Evolutionary conservation across 306 rosid species (phyloP).

Genomic region (Elaeagnus macrophylla): DNA sequence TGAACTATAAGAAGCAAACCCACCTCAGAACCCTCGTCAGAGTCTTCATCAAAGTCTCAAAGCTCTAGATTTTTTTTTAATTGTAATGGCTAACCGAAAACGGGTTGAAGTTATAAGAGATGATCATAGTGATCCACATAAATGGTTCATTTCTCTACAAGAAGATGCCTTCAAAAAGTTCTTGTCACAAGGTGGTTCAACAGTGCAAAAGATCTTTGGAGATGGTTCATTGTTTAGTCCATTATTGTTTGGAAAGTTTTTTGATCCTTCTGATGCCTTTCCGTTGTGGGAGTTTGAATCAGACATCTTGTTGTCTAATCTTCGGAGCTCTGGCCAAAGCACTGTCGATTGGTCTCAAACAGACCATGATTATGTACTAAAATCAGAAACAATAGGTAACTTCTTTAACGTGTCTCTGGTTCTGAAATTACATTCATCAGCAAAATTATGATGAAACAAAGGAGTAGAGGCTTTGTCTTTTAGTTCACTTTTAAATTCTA

Average conservation of each 20-base stretch:
- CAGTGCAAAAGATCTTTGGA: slow-evolving; percentile 52
- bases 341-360: slow-evolving; percentile 67
- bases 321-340: slow-evolving; percentile 45
- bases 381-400: slow-evolving; percentile 74
- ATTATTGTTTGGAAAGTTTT: slow-evolving; percentile 77
- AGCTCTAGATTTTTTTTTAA: slow-evolving; percentile 2
- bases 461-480: too few species aligned
- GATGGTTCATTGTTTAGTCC: slow-evolving; percentile 91
- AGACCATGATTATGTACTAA: slow-evolving; percentile 56
- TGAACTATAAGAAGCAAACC: slow-evolving; percentile 37
- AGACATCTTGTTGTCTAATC: slow-evolving; percentile 51
- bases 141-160: slow-evolving; percentile 69
- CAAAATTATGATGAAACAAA: too few species aligned
- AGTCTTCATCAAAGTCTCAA: slow-evolving; percentile 28
- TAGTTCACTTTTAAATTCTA: too few species aligned
- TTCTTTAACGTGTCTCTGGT: not conserved
- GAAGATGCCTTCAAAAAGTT: slow-evolving; percentile 72
- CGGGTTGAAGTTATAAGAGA: slow-evolving; percentile 60
- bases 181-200: slow-evolving; percentile 40
- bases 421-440: slow-evolving; percentile 15
- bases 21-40: slow-evolving; percentile 17
- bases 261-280: slow-evolving; percentile 95
- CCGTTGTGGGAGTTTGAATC: slow-evolving; percentile 95
- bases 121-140: slow-evolving; percentile 47
- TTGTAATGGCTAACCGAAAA: slow-evolving; percentile 25